Evolutionary conservation across 306 rosid genomes (phyloP).

Genomic region (Ochetophila trinervis): DNA sequence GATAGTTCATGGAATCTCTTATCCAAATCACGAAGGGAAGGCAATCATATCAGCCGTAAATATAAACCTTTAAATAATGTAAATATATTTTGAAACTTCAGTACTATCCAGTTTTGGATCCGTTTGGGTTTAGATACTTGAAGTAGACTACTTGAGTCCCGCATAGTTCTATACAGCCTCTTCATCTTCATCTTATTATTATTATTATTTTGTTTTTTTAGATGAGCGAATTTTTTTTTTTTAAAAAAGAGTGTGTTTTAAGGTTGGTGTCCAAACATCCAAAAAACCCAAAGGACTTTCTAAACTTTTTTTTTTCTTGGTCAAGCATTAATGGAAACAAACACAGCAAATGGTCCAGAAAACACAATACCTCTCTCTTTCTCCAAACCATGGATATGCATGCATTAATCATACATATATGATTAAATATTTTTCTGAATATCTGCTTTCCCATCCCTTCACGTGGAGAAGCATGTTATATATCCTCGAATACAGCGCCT

Average conservation of each 20-base stretch:
- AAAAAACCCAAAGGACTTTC: not conserved
- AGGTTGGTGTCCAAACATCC: slow-evolving; percentile 1
- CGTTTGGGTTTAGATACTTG: slow-evolving; percentile 9
- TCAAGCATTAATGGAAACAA: not conserved
- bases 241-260: not conserved
- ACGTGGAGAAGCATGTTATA: slow-evolving; percentile 24
- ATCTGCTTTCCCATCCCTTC: not conserved
- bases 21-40: slow-evolving; percentile 9
- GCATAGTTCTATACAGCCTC: not conserved
- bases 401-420: no score
- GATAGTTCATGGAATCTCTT: slow-evolving; percentile 22
- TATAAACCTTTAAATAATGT: not conserved
- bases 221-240: no score
- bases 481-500: slow-evolving; percentile 9
- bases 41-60: slow-evolving; percentile 7
- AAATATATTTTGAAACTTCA: not conserved
- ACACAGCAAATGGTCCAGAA: not conserved
- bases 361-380: not conserved
- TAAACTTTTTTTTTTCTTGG: not conserved
- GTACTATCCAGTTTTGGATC: slow-evolving; percentile 9
- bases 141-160: not conserved
- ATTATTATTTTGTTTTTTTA: no score
- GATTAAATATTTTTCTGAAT: no score
- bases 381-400: not conserved
- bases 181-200: no score